Percentiles rank a stretch among this genome's conserved stretches.
Evolutionary conservation across 148 eudicot species (phyloP).

Genomic region (Diospyros lotus): DNA sequence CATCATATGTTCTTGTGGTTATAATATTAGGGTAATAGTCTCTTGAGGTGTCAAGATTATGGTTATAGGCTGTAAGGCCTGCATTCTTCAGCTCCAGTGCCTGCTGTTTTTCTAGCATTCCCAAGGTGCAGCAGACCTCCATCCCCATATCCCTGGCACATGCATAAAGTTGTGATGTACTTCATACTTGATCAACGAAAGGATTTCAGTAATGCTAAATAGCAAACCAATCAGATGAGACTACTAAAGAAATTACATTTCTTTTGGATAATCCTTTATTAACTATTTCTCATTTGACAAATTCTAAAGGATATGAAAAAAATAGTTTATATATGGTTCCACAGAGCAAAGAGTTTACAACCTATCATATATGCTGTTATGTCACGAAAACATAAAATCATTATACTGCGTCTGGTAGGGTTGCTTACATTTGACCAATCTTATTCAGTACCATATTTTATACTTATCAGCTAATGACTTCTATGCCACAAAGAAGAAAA

Average conservation of each 20-base stretch:
- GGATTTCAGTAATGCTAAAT: neutral
- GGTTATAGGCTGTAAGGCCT: constrained; percentile 96
- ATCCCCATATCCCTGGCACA: constrained; percentile 86
- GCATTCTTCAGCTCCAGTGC: constrained; percentile 88
- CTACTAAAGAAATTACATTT: neutral
- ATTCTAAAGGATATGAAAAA: neutral
- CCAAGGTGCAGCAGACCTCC: constrained; percentile 99
- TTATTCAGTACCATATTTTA: too few relatives aligned
- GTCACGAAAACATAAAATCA: too few relatives aligned
- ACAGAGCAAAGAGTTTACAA: too few relatives aligned
- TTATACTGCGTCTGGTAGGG: too few relatives aligned
- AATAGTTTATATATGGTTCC: neutral
- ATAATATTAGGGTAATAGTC: constrained; percentile 91
- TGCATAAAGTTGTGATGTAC: constrained; percentile 1
- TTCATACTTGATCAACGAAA: neutral
- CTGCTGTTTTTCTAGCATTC: constrained; percentile 98
- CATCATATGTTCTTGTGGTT: constrained; percentile 93
- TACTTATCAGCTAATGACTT: too few relatives aligned
- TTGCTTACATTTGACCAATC: too few relatives aligned
- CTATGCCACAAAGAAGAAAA: too few relatives aligned
- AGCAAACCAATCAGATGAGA: neutral
- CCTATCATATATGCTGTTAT: too few relatives aligned
- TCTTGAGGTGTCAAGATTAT: constrained; percentile 97
- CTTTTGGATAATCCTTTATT: neutral
- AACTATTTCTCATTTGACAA: neutral